Conservation (phyloP, 164 flowering plant genomes). For the Vitis cinerea region DNA sequence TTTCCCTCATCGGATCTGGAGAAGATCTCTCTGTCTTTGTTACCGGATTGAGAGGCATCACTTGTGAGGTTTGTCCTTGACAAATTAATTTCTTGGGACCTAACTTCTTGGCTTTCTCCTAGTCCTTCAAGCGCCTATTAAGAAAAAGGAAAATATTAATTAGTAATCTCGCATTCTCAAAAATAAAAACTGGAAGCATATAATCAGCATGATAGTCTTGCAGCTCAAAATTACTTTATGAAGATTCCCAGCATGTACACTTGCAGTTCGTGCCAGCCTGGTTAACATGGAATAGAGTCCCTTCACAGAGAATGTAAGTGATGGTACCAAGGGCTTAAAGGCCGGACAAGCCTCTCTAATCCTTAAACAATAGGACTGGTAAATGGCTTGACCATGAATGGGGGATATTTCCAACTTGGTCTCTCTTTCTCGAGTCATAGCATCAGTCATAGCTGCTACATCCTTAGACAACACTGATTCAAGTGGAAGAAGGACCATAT, state of each 20-base stretch:
- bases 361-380: slow-evolving; percentile 71
- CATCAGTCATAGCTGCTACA: slow-evolving; percentile 85
- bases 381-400: slow-evolving; percentile 93
- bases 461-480: slow-evolving; percentile 82
- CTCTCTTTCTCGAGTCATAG: slow-evolving; percentile 71
- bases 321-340: slow-evolving; percentile 69
- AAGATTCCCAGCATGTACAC: slow-evolving; percentile 93
- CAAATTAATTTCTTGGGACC: slow-evolving; percentile 56
- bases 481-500: slow-evolving; percentile 72
- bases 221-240: slow-evolving; percentile 53
- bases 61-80: slow-evolving; percentile 48
- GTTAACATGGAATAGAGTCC: slow-evolving; percentile 70
- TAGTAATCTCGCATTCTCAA: not conserved
- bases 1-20: slow-evolving; percentile 27
- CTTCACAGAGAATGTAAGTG: slow-evolving; percentile 62
- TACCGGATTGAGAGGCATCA: slow-evolving; percentile 37
- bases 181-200: not conserved
- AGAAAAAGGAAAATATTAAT: slow-evolving; percentile 1
- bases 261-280: slow-evolving; percentile 79
- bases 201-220: not conserved
- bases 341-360: slow-evolving; percentile 65
- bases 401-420: slow-evolving; percentile 69
- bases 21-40: slow-evolving; percentile 36
- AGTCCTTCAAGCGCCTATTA: slow-evolving; percentile 88
- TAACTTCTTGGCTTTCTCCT: slow-evolving; percentile 76